Conservation (phyloP, 2,329 filamentous ascomycete genomes). For the Ophiostoma australiae region DNA sequence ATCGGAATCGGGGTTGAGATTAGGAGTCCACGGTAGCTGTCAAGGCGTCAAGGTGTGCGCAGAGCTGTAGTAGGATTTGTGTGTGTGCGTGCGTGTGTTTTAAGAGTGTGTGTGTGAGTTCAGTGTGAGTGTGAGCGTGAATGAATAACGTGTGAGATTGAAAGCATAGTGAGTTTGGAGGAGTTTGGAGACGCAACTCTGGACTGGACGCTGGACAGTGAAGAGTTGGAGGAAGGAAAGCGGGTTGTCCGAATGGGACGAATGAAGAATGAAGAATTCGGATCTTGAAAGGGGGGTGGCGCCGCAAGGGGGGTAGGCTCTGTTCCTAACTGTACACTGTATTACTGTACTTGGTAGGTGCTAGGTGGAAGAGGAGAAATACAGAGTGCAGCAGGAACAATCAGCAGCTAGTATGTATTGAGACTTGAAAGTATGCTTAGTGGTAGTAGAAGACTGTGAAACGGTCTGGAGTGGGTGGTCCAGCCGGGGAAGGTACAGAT, state of each 20-base stretch:
- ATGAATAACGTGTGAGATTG: background rate
- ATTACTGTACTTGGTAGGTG: background rate
- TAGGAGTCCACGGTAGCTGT: background rate
- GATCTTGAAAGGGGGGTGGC: slow-evolving; percentile 23
- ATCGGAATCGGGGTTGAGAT: background rate
- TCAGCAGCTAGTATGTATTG: background rate
- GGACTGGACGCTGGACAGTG: slow-evolving; percentile 9
- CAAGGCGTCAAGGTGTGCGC: background rate
- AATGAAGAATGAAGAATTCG: slow-evolving; percentile 24
- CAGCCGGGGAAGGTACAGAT: background rate
- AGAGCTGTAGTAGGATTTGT: background rate
- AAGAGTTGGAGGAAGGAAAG: slow-evolving; percentile 14
- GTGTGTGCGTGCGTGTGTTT: background rate
- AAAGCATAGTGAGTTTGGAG: background rate
- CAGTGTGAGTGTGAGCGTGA: background rate
- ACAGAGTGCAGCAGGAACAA: background rate
- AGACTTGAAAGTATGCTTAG: background rate
- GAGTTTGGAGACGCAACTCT: background rate
- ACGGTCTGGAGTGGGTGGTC: slow-evolving; percentile 10
- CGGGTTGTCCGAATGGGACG: slow-evolving; percentile 20
- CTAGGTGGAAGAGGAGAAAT: slow-evolving; percentile 17
- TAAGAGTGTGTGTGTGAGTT: background rate
- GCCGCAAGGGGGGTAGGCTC: slow-evolving; percentile 18
- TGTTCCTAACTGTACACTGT: background rate
- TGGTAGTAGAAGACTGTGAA: slow-evolving; percentile 6